Base-by-base conservation (phyloP, 345 rosid species). In the Lumnitzera littorea region DNA sequence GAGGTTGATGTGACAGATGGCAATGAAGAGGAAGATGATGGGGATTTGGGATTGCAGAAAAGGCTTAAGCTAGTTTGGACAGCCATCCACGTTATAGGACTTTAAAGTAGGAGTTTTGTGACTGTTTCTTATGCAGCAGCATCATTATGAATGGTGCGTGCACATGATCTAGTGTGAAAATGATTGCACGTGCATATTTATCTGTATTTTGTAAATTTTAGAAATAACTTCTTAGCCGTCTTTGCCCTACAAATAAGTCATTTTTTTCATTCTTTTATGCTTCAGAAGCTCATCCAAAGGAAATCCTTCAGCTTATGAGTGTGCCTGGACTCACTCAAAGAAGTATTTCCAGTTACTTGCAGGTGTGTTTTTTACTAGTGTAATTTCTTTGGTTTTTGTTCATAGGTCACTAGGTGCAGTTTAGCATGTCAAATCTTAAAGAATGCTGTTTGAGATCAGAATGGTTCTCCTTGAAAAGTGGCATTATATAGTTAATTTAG, bases 301-400 rank as follows among this genome's bases (percentile, higher is more conserved):
- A 74, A 65, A 80, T 80, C 60, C 80, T 78, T 50, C 29, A 60
- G 65, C 63, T 51, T 55, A 80, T 84, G 85, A 76, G 74, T 54
- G 80, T 78, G 31, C 73, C 75, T 3, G 79, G 73, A 24, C 70
- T 80, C 14, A 81, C 14, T 60, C 76, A 68, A 57, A 66, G 61
- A 63, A 59, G 72, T 24, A 55, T 84, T 62, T 74, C 80, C 13
- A 78, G 83, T 72, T 84, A 80, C 63, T 65, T 80, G 58, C 83
- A 80, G 85, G 89, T 83, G 1, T 58, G 65, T 67, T 24, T 15
- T 25, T 56, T 15, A 2, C 11, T 12, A 20, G 20, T 20, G 20
- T 20, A 20, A 20, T 20, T 20, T 20, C 20, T 20, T 20, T 20
- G 20, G 20, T 20, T 20, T 20, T 20, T 20, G 20, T 20, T 20